Evolutionary conservation across 371 early-diverging fungal genomes (phyloP).

Genomic region (Apophysomyces trapeziformis): DNA sequence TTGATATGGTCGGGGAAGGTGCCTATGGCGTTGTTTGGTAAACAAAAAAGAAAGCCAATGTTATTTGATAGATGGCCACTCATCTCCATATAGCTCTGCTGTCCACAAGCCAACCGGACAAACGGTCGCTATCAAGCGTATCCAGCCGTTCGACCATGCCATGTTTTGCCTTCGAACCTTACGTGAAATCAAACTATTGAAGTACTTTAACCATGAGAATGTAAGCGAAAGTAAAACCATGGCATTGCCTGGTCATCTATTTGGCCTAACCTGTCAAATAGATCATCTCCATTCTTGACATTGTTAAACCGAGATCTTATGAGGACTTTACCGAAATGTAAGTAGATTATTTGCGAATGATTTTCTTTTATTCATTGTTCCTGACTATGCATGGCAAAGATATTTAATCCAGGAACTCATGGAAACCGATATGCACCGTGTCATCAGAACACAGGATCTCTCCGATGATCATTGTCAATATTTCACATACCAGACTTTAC

Average conservation of each 20-base stretch:
- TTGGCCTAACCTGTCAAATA: slow-evolving; percentile 31
- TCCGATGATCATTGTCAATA: slow-evolving; percentile 98
- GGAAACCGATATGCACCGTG: slow-evolving; percentile 98
- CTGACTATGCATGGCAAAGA: slow-evolving; percentile 24
- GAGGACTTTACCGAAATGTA: slow-evolving; percentile 90
- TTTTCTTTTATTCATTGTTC: slow-evolving; percentile 4
- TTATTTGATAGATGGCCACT: slow-evolving; percentile 54
- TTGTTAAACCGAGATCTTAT: slow-evolving; percentile 76
- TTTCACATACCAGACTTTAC: slow-evolving; percentile 96
- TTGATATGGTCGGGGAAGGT: slow-evolving; percentile 61
- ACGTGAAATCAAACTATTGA: slow-evolving; percentile 88
- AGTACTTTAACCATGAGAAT: slow-evolving; percentile 88
- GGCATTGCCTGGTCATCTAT: slow-evolving; percentile 5
- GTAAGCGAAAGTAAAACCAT: slow-evolving; percentile 39
- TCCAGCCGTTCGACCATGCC: slow-evolving; percentile 87
- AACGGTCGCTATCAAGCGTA: slow-evolving; percentile 93
- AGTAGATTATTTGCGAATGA: slow-evolving; percentile 18
- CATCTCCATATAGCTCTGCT: slow-evolving; percentile 64
- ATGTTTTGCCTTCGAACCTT: slow-evolving; percentile 87
- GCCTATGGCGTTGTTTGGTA: slow-evolving; percentile 74
- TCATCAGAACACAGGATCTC: slow-evolving; percentile 96
- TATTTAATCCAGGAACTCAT: slow-evolving; percentile 86
- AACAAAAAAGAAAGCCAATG: slow-evolving; percentile 53
- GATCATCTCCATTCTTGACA: slow-evolving; percentile 91
- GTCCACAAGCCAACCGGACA: slow-evolving; percentile 84